Evolutionary conservation across 2,329 filamentous ascomycete species (phyloP).

Genomic region (Lachnellula arida): DNA sequence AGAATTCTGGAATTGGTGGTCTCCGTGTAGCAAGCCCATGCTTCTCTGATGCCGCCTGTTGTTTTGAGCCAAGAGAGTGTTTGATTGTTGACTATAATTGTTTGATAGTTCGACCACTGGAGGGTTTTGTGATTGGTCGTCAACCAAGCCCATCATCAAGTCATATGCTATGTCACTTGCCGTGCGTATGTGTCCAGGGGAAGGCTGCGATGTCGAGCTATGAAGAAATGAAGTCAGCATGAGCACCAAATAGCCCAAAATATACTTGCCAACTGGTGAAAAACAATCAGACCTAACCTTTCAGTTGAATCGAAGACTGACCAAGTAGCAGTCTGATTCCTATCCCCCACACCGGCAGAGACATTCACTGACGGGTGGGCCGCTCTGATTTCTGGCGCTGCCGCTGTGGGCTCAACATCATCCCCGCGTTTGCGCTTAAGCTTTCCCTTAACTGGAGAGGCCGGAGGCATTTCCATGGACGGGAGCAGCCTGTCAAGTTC

Average conservation of each 20-base stretch:
- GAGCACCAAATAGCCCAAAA: slow-evolving; percentile 16
- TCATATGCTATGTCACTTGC: slow-evolving; percentile 28
- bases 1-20: too few relatives aligned
- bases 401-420: too few relatives aligned
- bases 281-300: background rate
- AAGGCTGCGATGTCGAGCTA: background rate
- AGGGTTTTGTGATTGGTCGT: slow-evolving; percentile 6
- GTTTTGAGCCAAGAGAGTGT: slow-evolving; percentile 9
- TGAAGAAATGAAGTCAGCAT: slow-evolving; percentile 3
- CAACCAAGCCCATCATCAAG: slow-evolving; percentile 22
- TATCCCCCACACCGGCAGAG: too few relatives aligned
- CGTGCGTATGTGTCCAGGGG: slow-evolving; percentile 9
- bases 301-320: slow-evolving; percentile 20
- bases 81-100: slow-evolving; percentile 18
- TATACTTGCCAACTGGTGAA: background rate
- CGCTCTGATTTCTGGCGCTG: too few relatives aligned
- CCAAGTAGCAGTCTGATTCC: slow-evolving; percentile 17
- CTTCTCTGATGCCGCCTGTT: slow-evolving; percentile 8
- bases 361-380: too few relatives aligned
- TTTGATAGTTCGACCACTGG: slow-evolving; percentile 6
- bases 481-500: slow-evolving; percentile 30
- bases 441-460: slow-evolving; percentile 18
- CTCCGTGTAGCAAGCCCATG: background rate
- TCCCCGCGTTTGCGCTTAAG: slow-evolving; percentile 15
- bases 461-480: slow-evolving; percentile 19